Percentiles rank a stretch among this genome's conserved stretches.
phyloP scores from a whole-genome alignment of 108 stramenopile genomes.

The Cyclostephanos tholiformis region DNA sequence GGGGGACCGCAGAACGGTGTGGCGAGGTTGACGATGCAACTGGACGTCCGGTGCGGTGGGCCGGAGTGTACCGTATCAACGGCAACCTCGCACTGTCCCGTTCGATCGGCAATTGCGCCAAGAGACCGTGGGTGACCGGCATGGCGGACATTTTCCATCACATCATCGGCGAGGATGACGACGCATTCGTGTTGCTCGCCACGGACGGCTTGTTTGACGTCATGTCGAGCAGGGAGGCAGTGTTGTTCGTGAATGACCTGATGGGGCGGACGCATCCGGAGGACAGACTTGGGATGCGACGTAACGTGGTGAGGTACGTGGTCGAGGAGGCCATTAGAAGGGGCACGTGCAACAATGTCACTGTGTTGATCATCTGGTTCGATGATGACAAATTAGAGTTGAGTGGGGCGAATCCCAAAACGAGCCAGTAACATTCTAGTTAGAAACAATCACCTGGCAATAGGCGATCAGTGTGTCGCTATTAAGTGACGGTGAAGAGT shows the following conservation, averaged over 20 bases:
- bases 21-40: conserved; percentile 49
- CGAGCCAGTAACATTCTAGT: too few relatives aligned
- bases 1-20: conserved; percentile 83
- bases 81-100: conserved; percentile 93
- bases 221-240: conserved; percentile 77
- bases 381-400: conserved; percentile 11
- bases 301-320: conserved; percentile 53
- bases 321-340: conserved; percentile 70
- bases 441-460: too few relatives aligned
- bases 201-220: conserved; percentile 96
- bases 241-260: conserved; percentile 65
- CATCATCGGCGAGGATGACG: conserved; percentile 45
- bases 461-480: too few relatives aligned
- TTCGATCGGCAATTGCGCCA: conserved; percentile 92
- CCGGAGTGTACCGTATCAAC: conserved; percentile 92
- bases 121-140: conserved; percentile 82
- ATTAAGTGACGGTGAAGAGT: too few relatives aligned
- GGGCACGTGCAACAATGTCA: conserved; percentile 77
- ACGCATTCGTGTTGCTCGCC: conserved; percentile 65
- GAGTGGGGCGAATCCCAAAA: background rate
- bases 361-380: conserved; percentile 79
- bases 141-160: conserved; percentile 79
- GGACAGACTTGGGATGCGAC: conserved; percentile 14
- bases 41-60: conserved; percentile 59
- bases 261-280: conserved; percentile 28